A percentile compares a stretch with the other conserved stretches of the same genome.
These are phyloP conservation scores for Dryadomyces quercivorus DNA, from an alignment of 2,329 filamentous ascomycete species.

Conservation along the genomic window DNA sequence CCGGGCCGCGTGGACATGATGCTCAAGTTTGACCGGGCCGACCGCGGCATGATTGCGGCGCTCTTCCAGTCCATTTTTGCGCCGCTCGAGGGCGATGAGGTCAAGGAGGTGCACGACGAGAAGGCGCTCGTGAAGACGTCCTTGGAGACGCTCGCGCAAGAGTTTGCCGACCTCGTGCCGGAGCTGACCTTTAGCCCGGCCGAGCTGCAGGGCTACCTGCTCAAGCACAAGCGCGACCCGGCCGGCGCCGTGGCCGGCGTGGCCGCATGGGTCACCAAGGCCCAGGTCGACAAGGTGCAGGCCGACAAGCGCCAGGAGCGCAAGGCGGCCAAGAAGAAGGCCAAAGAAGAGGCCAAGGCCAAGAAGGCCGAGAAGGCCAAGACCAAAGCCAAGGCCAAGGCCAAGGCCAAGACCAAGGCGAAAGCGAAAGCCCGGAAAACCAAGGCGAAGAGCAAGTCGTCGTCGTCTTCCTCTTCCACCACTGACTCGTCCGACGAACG, in stretches of 20 bases:
- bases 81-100: slow-evolving; percentile 32
- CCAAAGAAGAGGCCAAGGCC: slow-evolving; percentile 19
- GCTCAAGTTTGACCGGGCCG: slow-evolving; percentile 43
- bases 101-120: background rate
- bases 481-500: background rate
- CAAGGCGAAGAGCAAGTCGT: background rate
- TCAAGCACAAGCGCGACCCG: slow-evolving; percentile 42
- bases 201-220: slow-evolving; percentile 46
- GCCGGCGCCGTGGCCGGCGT: slow-evolving; percentile 32
- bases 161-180: slow-evolving; percentile 40
- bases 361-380: slow-evolving; percentile 11
- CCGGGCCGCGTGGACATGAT: slow-evolving; percentile 50
- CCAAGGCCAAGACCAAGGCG: background rate
- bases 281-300: slow-evolving; percentile 33
- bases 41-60: slow-evolving; percentile 35
- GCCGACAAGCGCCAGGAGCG: slow-evolving; percentile 27
- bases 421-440: background rate
- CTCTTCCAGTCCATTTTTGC: slow-evolving; percentile 49
- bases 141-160: slow-evolving; percentile 32
- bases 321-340: slow-evolving; percentile 24
- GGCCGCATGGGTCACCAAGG: slow-evolving; percentile 36
- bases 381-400: slow-evolving; percentile 9
- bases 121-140: background rate
- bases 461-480: too few species aligned
- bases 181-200: slow-evolving; percentile 45